Evolutionary conservation across 2,329 filamentous ascomycete species (phyloP), one percentile per base, ranked within the genome.

Genomic region (Diatrype stigma): DNA sequence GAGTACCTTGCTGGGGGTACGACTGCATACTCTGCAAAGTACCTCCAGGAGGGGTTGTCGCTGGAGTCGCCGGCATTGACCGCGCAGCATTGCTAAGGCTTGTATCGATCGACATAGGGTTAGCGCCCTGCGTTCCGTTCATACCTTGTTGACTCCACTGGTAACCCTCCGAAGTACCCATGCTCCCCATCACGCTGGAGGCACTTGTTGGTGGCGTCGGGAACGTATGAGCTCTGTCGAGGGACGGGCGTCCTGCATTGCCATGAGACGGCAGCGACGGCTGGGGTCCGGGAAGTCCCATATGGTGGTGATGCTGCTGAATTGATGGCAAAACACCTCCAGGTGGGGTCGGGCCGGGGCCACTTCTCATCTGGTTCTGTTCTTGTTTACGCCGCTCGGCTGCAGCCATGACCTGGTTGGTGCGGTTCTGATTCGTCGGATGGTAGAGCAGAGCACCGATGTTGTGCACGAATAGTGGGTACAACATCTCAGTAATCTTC

Each of bases 381-480:
- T 90, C 86, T 59, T 87, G 78, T 66, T 91, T 89, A 64, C 90
- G 83, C 59, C 87, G 82, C 64, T 92, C 87, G 6, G 84, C 86
- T 28, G 90, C 90, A 59, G 90, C 88, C 84, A 96, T 93, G 49
- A 95, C 90, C 66, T 90, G 85, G 70, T 86, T 91, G 45, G 87
- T 90, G 60, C 90, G 80, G 58, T 75, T 88, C 66, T 91, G 87
- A 67, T 96, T 96, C 38, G 89, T 87, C 0, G 94, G 93, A 68
- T 97, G 93, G 70, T 96, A 97, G 46, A 97, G 81, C 57, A 97
- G 78, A 51, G 90, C 88, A 53, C 90, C 90, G 67, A 97, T 97
- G 72, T 97, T 96, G 72, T 97, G 92, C 37, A 97, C 94, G 68
- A 99, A 99, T 46, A 99, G 78, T 48, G 94, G 94, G 70, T 97